phyloP scores from a whole-genome alignment of 1,284 basidiomycete genomes.

The Puccinia brachypodii region DNA sequence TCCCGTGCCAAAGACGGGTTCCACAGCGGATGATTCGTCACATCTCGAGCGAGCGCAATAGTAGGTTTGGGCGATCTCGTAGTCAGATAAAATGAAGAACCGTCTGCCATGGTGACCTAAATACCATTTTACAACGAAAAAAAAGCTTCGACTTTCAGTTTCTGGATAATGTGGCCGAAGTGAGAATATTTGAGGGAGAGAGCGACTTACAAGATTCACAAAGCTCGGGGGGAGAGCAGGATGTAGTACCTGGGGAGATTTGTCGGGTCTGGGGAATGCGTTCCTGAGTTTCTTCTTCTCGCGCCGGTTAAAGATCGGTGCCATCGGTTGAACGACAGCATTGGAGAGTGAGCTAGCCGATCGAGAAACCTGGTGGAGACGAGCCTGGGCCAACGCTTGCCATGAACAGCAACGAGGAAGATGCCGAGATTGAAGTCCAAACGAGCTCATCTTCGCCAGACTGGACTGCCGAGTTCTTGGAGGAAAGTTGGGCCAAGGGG shows the following conservation, averaged over 20 bases:
- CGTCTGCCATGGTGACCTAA: constrained; percentile 36
- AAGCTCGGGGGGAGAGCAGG: constrained; percentile 18
- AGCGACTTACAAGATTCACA: constrained; percentile 9
- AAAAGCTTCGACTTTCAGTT: constrained; percentile 6
- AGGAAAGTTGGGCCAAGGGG: too few species aligned
- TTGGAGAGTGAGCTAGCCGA: background rate
- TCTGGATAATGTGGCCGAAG: background rate
- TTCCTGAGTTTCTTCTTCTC: constrained; percentile 36
- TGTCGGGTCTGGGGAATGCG: constrained; percentile 36
- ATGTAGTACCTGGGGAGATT: background rate
- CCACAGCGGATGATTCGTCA: constrained; percentile 40
- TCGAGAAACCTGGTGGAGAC: background rate
- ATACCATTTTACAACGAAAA: background rate
- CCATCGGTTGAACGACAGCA: constrained; percentile 8
- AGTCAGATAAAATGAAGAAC: constrained; percentile 22
- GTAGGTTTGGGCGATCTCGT: constrained; percentile 18
- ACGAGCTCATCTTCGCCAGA: too few species aligned
- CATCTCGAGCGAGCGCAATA: constrained; percentile 26
- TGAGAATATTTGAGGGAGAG: background rate
- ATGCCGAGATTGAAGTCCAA: background rate
- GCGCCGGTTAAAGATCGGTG: constrained; percentile 39
- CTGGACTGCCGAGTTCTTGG: too few species aligned
- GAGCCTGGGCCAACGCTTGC: background rate
- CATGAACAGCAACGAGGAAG: background rate
- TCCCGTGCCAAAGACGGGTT: constrained; percentile 40